A percentile compares a stretch with the other conserved stretches of the same genome.
phyloP scores from a whole-genome alignment of 352 stramenopile genomes.

The Hyaloperonospora arabidopsidis region DNA sequence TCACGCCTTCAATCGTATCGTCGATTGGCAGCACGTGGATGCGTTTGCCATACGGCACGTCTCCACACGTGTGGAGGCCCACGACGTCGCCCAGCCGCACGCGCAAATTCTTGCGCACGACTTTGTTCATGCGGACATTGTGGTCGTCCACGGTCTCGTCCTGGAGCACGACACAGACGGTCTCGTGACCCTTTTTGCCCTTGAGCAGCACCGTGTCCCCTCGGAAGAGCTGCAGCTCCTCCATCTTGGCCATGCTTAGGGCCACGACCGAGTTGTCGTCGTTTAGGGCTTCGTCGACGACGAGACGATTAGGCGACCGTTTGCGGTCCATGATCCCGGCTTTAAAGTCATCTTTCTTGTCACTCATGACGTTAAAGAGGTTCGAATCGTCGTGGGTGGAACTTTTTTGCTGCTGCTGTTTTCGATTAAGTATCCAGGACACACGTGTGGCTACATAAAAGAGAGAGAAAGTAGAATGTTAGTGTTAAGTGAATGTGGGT shows the following conservation, averaged over 20 bases:
- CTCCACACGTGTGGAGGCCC: conserved; percentile 92
- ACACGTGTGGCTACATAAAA: too few relatives aligned
- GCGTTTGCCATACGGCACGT: conserved; percentile 98
- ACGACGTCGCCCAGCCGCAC: conserved; percentile 97
- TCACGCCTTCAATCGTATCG: conserved; percentile 99
- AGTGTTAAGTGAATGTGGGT: conserved; percentile 13
- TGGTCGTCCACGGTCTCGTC: conserved; percentile 97
- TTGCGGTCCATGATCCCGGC: conserved; percentile 88
- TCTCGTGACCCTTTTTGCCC: conserved; percentile 98
- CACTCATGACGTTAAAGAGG: conserved; percentile 24
- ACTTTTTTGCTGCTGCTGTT: conserved; percentile 4
- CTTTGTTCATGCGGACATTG: conserved; percentile 99
- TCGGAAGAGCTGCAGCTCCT: conserved; percentile 98
- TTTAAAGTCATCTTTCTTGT: conserved; percentile 77
- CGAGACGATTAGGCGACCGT: conserved; percentile 95
- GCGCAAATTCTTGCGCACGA: conserved; percentile 98
- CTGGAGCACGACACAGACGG: conserved; percentile 96
- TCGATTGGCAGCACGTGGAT: conserved; percentile 98
- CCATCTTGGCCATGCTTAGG: conserved; percentile 93
- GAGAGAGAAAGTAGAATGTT: not conserved
- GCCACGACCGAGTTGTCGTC: conserved; percentile 98
- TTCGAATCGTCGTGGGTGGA: not conserved
- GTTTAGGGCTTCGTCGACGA: conserved; percentile 95
- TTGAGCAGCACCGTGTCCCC: conserved; percentile 99
- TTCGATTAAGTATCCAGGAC: too few relatives aligned